Conservation (phyloP, 2,329 filamentous ascomycete genomes). For the Pseudogymnoascus sp. region DNA sequence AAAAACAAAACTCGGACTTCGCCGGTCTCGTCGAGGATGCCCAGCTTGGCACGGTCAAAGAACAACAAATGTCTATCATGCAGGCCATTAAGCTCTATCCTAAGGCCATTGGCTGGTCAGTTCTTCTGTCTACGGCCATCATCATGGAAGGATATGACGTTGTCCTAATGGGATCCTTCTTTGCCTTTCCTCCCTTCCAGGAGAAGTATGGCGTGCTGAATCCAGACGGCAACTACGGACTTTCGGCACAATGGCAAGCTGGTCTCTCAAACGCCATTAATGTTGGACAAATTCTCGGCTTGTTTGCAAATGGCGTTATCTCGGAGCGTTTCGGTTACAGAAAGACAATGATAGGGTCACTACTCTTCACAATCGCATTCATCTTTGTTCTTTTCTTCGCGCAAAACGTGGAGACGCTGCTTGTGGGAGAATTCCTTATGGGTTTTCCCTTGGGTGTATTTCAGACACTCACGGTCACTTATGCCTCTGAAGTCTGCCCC, state of each 20-base stretch:
- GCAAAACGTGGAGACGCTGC: constrained; percentile 36
- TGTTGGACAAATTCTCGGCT: constrained; percentile 36
- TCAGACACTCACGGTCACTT: constrained; percentile 32
- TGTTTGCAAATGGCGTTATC: constrained; percentile 34
- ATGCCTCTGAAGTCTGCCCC: constrained; percentile 29
- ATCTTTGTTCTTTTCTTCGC: constrained; percentile 42
- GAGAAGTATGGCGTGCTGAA: constrained; percentile 24
- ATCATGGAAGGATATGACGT: constrained; percentile 34
- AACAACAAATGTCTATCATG: constrained; percentile 10
- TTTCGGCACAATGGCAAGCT: constrained; percentile 37
- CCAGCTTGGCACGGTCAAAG: constrained; percentile 6
- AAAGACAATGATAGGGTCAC: constrained; percentile 38
- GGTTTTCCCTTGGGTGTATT: constrained; percentile 33
- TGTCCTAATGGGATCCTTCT: constrained; percentile 30
- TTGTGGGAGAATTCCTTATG: constrained; percentile 38
- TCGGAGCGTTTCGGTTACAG: constrained; percentile 31
- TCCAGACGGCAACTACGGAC: constrained; percentile 28
- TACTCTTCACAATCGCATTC: constrained; percentile 36
- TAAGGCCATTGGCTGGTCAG: constrained; percentile 23
- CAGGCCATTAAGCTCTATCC: constrained; percentile 12
- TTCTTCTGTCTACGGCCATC: constrained; percentile 29
- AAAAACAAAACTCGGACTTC: background rate
- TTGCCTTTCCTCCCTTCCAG: constrained; percentile 23
- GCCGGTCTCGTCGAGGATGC: constrained; percentile 3
- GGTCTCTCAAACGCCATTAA: constrained; percentile 33